A percentile compares a stretch with the other conserved stretches of the same genome.
Evolutionary conservation across 257 asterid genomes (phyloP).

Genomic region (Dorcoceras hygrometricum): DNA sequence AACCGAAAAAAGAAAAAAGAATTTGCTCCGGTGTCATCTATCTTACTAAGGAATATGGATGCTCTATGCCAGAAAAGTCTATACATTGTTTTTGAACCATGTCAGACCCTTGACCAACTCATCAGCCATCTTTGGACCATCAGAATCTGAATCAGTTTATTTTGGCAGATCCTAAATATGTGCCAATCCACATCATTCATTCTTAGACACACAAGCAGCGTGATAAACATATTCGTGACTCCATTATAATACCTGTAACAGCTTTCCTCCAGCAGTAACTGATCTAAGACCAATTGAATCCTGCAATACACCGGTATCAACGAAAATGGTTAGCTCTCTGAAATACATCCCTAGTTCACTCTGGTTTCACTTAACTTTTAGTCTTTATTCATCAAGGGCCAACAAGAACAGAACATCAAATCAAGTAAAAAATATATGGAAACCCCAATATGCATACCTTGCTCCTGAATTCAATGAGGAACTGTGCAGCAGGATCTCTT

Average conservation of each 20-base stretch:
- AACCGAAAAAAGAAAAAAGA: too few species aligned
- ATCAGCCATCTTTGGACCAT: slow-evolving; percentile 3
- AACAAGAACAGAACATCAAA: not conserved
- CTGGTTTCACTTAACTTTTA: slow-evolving; percentile 2
- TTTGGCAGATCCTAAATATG: not conserved
- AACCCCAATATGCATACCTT: slow-evolving; percentile 52
- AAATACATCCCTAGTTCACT: slow-evolving; percentile 7
- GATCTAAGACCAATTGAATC: slow-evolving; percentile 95
- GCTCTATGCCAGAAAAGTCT: not conserved
- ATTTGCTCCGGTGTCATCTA: not conserved
- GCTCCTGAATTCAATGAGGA: slow-evolving; percentile 79
- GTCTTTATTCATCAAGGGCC: slow-evolving; percentile 4
- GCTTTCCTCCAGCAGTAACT: slow-evolving; percentile 97
- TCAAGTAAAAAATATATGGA: slow-evolving; percentile 7
- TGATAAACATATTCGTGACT: slow-evolving; percentile 8
- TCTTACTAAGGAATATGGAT: too few species aligned
- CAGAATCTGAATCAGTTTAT: slow-evolving; percentile 13
- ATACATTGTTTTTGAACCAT: not conserved
- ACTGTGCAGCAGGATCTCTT: slow-evolving; percentile 99
- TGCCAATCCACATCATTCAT: slow-evolving; percentile 1
- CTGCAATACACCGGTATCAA: slow-evolving; percentile 39
- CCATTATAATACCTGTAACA: slow-evolving; percentile 64
- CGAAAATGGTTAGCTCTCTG: slow-evolving; percentile 23
- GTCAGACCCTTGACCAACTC: slow-evolving; percentile 4
- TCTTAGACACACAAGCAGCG: slow-evolving; percentile 10